phyloP scores from a whole-genome alignment of 2,329 filamentous ascomycete genomes.

The Sordariomycetes sp. region DNA sequence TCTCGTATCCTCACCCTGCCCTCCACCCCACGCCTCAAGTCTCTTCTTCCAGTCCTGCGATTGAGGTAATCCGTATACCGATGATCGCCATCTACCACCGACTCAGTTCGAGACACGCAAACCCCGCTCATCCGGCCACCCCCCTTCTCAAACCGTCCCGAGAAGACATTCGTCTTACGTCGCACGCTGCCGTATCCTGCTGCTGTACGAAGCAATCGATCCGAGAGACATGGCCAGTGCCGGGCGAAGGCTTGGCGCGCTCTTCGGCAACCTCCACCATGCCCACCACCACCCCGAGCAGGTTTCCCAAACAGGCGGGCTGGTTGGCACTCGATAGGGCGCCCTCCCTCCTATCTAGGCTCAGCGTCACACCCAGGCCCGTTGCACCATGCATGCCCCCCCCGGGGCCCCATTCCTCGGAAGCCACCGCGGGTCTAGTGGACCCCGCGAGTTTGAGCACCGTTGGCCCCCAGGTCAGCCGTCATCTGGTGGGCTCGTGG shows the following conservation, averaged over 20 bases:
- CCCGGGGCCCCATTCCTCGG: neutral
- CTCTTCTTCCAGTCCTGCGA: neutral
- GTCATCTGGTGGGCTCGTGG: neutral
- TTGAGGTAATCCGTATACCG: neutral
- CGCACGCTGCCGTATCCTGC: neutral
- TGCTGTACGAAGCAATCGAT: too few relatives aligned
- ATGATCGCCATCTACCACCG: neutral
- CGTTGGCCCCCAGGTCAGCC: neutral
- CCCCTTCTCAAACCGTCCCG: neutral
- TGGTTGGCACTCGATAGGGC: neutral
- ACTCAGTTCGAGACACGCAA: constrained; percentile 2
- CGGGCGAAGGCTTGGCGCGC: neutral
- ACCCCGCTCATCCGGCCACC: neutral
- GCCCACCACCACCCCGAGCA: neutral
- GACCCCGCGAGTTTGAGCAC: neutral
- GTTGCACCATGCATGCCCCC: neutral
- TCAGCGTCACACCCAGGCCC: neutral
- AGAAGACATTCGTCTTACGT: neutral
- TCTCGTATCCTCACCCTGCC: neutral
- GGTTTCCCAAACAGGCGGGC: constrained; percentile 1
- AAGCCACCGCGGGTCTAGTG: neutral
- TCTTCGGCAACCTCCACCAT: neutral
- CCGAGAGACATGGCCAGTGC: too few relatives aligned
- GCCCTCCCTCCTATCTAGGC: neutral
- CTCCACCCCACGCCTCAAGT: neutral